phyloP scores from a whole-genome alignment of 2,329 filamentous ascomycete species.

The Aureobasidium namibiae region DNA sequence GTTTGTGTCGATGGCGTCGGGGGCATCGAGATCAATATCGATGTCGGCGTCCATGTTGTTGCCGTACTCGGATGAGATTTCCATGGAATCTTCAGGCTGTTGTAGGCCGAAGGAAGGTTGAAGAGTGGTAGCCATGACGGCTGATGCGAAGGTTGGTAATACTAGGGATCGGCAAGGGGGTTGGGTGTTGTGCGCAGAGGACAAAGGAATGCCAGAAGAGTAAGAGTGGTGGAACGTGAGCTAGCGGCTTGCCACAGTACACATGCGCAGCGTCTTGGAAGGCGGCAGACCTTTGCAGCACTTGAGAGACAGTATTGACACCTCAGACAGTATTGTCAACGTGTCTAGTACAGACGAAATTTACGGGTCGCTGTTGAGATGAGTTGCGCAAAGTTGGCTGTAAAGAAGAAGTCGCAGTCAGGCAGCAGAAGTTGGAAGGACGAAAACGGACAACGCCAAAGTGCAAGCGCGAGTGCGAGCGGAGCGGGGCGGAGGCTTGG shows the following conservation, averaged over 20 bases:
- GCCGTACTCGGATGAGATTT: conserved; percentile 43
- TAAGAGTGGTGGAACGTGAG: background rate
- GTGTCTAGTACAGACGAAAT: background rate
- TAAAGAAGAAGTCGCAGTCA: background rate
- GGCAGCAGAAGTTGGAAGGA: background rate
- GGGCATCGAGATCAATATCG: conserved; percentile 52
- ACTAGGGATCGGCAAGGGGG: background rate
- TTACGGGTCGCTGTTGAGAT: background rate
- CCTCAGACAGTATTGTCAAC: background rate
- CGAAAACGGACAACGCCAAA: background rate
- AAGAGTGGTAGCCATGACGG: conserved; percentile 16
- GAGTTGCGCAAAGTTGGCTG: background rate
- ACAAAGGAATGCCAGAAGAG: conserved; percentile 2
- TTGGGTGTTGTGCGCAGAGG: background rate
- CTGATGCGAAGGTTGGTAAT: background rate
- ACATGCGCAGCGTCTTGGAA: background rate
- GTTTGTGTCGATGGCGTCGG: conserved; percentile 16
- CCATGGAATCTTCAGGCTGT: conserved; percentile 44
- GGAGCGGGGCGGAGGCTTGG: too few species aligned
- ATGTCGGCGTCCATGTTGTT: conserved; percentile 42
- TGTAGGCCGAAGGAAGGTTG: conserved; percentile 19
- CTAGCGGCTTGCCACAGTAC: conserved; percentile 9
- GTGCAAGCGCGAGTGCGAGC: background rate
- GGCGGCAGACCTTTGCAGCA: too few species aligned
- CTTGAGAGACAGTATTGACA: background rate